A percentile compares a stretch with the other conserved stretches of the same genome.
Evolutionary conservation across 2,329 filamentous ascomycete species (phyloP).

Genomic region (Beauveria caledonica): DNA sequence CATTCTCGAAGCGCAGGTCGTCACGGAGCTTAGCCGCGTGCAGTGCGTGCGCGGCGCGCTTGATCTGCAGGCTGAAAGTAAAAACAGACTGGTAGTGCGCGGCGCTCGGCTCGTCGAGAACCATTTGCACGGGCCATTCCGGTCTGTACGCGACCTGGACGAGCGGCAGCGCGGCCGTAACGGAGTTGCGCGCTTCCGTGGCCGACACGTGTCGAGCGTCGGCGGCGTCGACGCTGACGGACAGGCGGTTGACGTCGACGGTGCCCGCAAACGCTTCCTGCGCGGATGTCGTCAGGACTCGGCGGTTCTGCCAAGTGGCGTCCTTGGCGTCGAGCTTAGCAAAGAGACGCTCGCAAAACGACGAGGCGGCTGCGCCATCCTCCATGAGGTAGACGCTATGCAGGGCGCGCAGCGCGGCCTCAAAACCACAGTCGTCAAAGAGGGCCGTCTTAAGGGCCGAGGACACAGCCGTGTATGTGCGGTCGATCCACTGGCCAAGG

Average conservation of each 20-base stretch:
- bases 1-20: constrained; percentile 15
- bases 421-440: constrained; percentile 60
- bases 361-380: constrained; percentile 60
- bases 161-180: constrained; percentile 47
- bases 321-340: constrained; percentile 58
- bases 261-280: constrained; percentile 59
- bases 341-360: constrained; percentile 63
- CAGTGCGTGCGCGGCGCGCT: constrained; percentile 60
- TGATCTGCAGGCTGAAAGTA: constrained; percentile 68
- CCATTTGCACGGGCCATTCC: constrained; percentile 59
- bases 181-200: constrained; percentile 44
- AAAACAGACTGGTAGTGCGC: constrained; percentile 63
- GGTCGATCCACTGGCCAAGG: constrained; percentile 69
- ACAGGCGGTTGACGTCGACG: constrained; percentile 54
- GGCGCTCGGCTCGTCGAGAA: constrained; percentile 60
- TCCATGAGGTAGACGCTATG: constrained; percentile 68
- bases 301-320: constrained; percentile 68
- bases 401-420: constrained; percentile 55
- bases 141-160: constrained; percentile 63
- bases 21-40: constrained; percentile 43
- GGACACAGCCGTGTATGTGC: constrained; percentile 64
- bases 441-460: constrained; percentile 57
- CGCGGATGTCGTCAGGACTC: constrained; percentile 68
- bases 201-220: constrained; percentile 33
- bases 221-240: constrained; percentile 41